Conservation (phyloP, 129 eudicot genomes). For the Helichrysum umbraculigerum region DNA sequence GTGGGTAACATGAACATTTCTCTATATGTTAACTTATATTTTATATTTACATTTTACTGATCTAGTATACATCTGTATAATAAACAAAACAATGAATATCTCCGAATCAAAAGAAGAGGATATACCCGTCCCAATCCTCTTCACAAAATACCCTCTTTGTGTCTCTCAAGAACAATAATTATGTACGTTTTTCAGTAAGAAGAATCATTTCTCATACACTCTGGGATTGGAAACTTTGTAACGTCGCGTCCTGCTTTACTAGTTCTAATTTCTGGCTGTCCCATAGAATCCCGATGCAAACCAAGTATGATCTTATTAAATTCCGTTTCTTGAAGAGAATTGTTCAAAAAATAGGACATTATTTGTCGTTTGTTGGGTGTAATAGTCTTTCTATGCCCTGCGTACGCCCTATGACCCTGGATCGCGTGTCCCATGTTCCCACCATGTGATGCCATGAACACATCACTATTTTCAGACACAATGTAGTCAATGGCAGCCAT, state of each 20-base stretch:
- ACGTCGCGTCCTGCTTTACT: constrained; percentile 86
- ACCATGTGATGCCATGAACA: constrained; percentile 98
- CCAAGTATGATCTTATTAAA: constrained; percentile 64
- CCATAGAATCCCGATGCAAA: constrained; percentile 82
- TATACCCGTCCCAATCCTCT: constrained; percentile 14
- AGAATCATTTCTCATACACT: constrained; percentile 82
- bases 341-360: constrained; percentile 63
- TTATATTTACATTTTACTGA: constrained; percentile 34
- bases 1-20: constrained; percentile 8
- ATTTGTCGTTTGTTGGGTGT: constrained; percentile 95
- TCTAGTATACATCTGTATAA: constrained; percentile 36
- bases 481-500: constrained; percentile 93
- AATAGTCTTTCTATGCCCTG: constrained; percentile 90
- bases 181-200: constrained; percentile 20
- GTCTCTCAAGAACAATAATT: constrained; percentile 6
- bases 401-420: constrained; percentile 93
- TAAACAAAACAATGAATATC: constrained; percentile 34
- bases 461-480: constrained; percentile 85
- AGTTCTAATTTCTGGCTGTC: constrained; percentile 79
- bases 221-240: constrained; percentile 93
- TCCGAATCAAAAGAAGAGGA: constrained; percentile 13
- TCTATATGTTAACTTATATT: constrained; percentile 12
- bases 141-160: neutral
- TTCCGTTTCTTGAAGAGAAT: constrained; percentile 60
- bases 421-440: constrained; percentile 97